A percentile compares a stretch with the other conserved stretches of the same genome.
These are phyloP conservation scores for Dryas alaskensis DNA, from an alignment of 306 rosid species.

Conservation along the genomic window DNA sequence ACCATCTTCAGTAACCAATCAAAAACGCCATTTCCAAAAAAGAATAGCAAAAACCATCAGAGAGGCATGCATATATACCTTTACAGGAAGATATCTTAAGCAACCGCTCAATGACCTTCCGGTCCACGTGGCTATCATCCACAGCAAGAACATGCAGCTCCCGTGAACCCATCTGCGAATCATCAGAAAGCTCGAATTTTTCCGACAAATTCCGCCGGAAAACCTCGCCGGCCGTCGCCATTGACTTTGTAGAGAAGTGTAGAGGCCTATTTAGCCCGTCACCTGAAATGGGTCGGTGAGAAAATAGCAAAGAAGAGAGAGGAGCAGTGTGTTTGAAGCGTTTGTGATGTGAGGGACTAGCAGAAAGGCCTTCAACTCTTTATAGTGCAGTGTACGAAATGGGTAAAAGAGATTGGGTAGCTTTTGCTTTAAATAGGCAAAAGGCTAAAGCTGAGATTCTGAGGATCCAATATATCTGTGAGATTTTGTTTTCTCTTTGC, in stretches of 20 bases:
- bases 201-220: constrained; percentile 40
- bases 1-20: neutral
- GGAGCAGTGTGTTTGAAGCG: neutral
- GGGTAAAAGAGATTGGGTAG: constrained; percentile 12
- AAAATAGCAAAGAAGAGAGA: neutral
- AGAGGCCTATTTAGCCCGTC: neutral
- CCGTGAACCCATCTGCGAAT: constrained; percentile 22
- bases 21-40: neutral
- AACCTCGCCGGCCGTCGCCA: constrained; percentile 49
- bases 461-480: constrained; percentile 73
- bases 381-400: neutral
- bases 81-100: constrained; percentile 75
- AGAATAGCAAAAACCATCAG: neutral
- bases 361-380: neutral
- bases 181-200: constrained; percentile 28
- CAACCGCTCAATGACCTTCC: constrained; percentile 79
- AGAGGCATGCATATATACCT: constrained; percentile 38
- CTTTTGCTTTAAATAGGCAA: constrained; percentile 33
- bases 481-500: constrained; percentile 47
- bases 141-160: constrained; percentile 89
- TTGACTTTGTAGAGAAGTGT: neutral
- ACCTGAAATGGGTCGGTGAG: neutral
- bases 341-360: neutral
- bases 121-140: constrained; percentile 78
- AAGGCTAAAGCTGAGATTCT: constrained; percentile 66